These are phyloP conservation scores for Boehmeria nivea DNA, from an alignment of 306 rosid genomes.

Conservation along the genomic window DNA sequence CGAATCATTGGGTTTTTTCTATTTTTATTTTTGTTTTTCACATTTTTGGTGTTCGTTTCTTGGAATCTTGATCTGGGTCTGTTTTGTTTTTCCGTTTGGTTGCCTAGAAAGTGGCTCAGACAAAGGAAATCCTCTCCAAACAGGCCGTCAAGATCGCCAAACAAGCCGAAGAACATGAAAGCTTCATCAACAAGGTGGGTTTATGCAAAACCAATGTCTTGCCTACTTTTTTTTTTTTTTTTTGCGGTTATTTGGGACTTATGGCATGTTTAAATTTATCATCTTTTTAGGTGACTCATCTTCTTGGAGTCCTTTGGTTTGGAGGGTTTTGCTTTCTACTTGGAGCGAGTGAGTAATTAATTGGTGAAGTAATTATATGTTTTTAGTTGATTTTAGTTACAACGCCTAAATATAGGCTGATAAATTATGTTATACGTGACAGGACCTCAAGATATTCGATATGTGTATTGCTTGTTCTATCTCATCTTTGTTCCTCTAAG, in stretches of 20 bases:
- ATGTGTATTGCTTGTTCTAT: conserved; percentile 76
- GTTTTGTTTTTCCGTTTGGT: conserved; percentile 18
- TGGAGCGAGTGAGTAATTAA: conserved; percentile 76
- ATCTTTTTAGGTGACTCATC: conserved; percentile 63
- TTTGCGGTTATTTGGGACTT: not conserved
- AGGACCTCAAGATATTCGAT: conserved; percentile 87
- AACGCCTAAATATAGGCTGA: no score
- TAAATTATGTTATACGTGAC: no score
- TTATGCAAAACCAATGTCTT: no score
- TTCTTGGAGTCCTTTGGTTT: conserved; percentile 69
- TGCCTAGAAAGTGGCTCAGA: conserved; percentile 48
- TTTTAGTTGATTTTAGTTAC: not conserved
- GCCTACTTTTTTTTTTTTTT: not conserved
- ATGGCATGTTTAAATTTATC: not conserved
- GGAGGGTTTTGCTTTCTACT: conserved; percentile 88
- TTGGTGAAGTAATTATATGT: conserved; percentile 8
- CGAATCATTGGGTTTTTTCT: not conserved
- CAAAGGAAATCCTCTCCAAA: conserved; percentile 56
- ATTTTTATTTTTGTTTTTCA: not conserved
- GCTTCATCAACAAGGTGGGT: conserved; percentile 71
- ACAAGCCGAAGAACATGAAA: conserved; percentile 85
- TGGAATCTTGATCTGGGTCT: conserved; percentile 23
- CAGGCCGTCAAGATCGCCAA: conserved; percentile 81
- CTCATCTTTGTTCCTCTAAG: conserved; percentile 88
- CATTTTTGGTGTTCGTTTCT: not conserved